These are phyloP conservation scores for Annulohypoxylon stygium DNA, from an alignment of 495 filamentous ascomycete species.

Conservation along the genomic window DNA sequence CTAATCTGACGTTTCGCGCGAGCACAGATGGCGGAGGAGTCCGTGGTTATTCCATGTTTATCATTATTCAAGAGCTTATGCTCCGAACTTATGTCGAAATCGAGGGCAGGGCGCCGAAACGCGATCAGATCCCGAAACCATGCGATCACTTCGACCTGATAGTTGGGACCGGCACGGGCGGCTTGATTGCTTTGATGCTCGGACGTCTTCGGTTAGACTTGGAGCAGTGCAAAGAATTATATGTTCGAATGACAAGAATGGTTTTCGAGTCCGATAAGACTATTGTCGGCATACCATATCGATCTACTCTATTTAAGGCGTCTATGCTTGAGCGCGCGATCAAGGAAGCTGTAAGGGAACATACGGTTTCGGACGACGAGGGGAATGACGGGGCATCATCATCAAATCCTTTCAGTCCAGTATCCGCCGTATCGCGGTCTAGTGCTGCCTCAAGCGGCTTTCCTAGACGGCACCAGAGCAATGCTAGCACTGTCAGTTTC, in stretches of 20 bases:
- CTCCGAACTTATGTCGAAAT: conserved; percentile 88
- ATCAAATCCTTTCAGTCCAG: conserved; percentile 46
- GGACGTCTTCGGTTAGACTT: conserved; percentile 91
- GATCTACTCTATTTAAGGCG: conserved; percentile 95
- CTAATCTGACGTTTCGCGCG: conserved; percentile 33
- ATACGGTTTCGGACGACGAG: conserved; percentile 83
- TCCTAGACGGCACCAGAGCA: conserved; percentile 66
- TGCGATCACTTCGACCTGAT: conserved; percentile 99
- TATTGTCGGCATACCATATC: conserved; percentile 91
- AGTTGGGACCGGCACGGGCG: conserved; percentile 92
- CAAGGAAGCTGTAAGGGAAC: conserved; percentile 85
- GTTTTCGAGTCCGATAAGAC: conserved; percentile 99
- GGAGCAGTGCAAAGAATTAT: conserved; percentile 95
- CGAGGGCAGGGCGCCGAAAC: conserved; percentile 83
- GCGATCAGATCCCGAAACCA: conserved; percentile 92
- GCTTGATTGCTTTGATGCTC: conserved; percentile 96
- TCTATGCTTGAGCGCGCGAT: conserved; percentile 96
- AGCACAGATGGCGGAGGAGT: conserved; percentile 91
- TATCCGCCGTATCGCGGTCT: conserved; percentile 55
- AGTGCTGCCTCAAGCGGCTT: conserved; percentile 50
- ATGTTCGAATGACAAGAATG: conserved; percentile 90
- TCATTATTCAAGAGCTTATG: conserved; percentile 97
- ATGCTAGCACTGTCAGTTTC: conserved; percentile 73
- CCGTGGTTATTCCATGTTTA: conserved; percentile 95
- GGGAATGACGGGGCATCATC: conserved; percentile 72